phyloP scores from a whole-genome alignment of 1,284 basidiomycete species.

The Phlebopus sp. region DNA sequence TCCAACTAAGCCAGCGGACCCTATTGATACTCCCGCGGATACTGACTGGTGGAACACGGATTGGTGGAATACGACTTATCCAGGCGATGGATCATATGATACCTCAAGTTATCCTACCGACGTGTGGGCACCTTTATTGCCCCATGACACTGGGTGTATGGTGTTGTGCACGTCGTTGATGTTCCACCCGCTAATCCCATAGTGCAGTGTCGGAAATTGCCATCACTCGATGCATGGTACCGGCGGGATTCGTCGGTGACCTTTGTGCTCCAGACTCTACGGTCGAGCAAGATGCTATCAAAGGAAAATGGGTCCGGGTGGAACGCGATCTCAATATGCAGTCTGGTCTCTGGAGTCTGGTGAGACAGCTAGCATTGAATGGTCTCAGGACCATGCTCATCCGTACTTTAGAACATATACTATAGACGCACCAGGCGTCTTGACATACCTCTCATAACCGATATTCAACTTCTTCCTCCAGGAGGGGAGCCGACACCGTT shows the following conservation, averaged over 20 bases:
- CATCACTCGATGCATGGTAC: constrained; percentile 67
- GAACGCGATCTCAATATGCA: constrained; percentile 73
- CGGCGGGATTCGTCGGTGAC: constrained; percentile 52
- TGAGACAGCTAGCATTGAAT: constrained; percentile 21
- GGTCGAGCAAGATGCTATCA: constrained; percentile 69
- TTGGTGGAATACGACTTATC: constrained; percentile 66
- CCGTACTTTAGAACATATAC: constrained; percentile 60
- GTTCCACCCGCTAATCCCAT: constrained; percentile 5
- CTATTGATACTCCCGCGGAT: constrained; percentile 11
- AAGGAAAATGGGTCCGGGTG: constrained; percentile 88
- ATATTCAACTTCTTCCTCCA: constrained; percentile 55
- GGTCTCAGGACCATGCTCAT: constrained; percentile 14
- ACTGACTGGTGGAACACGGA: constrained; percentile 43
- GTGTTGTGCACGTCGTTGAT: neutral
- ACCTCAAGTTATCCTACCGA: constrained; percentile 74
- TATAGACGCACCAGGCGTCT: constrained; percentile 82
- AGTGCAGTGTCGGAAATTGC: constrained; percentile 74
- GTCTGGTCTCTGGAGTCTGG: constrained; percentile 60
- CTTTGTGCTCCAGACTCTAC: constrained; percentile 71
- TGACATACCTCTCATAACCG: constrained; percentile 68
- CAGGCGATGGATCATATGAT: constrained; percentile 42
- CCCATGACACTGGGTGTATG: constrained; percentile 81
- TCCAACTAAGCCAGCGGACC: constrained; percentile 1
- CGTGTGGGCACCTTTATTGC: constrained; percentile 76
- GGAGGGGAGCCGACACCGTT: constrained; percentile 45